Base-by-base conservation (phyloP, 129 eudicot species). In the Saposhnikovia divaricata region DNA sequence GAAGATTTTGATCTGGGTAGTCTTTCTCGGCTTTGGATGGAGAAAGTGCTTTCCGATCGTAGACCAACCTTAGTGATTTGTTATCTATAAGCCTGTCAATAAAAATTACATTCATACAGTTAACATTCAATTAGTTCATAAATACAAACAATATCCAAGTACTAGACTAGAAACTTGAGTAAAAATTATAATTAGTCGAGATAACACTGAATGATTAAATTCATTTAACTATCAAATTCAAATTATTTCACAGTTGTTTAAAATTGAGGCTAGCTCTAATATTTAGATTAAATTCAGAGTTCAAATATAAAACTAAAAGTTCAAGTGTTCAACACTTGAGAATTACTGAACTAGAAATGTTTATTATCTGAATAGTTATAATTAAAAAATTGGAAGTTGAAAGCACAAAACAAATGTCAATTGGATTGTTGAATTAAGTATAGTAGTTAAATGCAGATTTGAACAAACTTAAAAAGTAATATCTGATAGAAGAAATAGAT, bases 71-170 rank as follows among this genome's bases (percentile, higher is more conserved):
- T 66, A 92, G 82, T n/a, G 98, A 89, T 82, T 87, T 92, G 83
- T 81, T 91, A 86, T 96, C 96, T 79, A 96, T 89, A 81, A 96
- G 81, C 84, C 99, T 96, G 97, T 80, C 77, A 81, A 55, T 6
- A 14, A 23, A 66, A 74, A 80, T 40, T 63, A 65, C 25, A 14
- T 23, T 86, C 59, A 89, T 80, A 70, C 77, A 76, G 61, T 61
- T 25, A 61, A n/a, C 16, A 10, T 61, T 28, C 69, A n/a, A 25
- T 61, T n/a, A n/a, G 25, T 61, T 61, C 34, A 61, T 61, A 2
- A 61, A 8, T 8, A 59, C 14, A 25, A n/a, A 61, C 69, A 61
- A 25, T 61, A 25, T 59, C 28, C 9, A 61, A 61, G 69, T n/a
- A 61, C 16, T 61, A n/a, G 15, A 61, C 34, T 2, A 59, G 14